These are phyloP conservation scores for Dianthus caryophyllus DNA, from an alignment of 148 eudicot genomes.

Conservation along the genomic window DNA sequence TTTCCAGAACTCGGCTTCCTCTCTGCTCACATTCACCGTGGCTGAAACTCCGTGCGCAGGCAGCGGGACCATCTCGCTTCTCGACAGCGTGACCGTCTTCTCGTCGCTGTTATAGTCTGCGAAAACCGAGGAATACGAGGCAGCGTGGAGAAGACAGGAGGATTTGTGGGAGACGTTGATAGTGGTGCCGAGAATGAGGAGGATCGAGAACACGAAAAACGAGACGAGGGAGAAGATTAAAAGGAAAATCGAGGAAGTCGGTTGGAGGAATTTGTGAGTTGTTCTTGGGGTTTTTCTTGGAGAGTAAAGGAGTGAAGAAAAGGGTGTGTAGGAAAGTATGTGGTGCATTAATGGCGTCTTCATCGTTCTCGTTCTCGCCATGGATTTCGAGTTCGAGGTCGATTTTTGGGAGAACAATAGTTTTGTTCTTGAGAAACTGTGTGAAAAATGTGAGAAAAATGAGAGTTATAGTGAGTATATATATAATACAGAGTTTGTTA, in stretches of 20 bases:
- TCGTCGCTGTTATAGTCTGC: neutral
- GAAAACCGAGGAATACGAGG: constrained; percentile 35
- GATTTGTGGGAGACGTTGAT: constrained; percentile 25
- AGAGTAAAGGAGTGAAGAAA: constrained; percentile 30
- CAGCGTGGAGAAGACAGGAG: constrained; percentile 5
- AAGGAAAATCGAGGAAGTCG: constrained; percentile 26
- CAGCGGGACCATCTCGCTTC: constrained; percentile 50
- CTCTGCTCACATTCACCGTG: constrained; percentile 27
- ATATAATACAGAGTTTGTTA: neutral
- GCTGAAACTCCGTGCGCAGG: constrained; percentile 36
- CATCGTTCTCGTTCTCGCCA: constrained; percentile 16
- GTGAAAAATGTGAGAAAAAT: neutral
- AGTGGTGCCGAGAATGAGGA: constrained; percentile 25
- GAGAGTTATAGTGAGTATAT: neutral
- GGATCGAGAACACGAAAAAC: constrained; percentile 28
- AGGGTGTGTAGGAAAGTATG: constrained; percentile 41
- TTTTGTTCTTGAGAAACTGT: neutral
- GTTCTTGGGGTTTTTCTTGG: constrained; percentile 41
- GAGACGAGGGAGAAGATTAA: constrained; percentile 36
- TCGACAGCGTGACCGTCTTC: constrained; percentile 23
- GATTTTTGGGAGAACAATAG: neutral
- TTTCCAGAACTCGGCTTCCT: constrained; percentile 48
- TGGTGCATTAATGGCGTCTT: constrained; percentile 24
- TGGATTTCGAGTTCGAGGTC: neutral
- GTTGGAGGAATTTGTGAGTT: constrained; percentile 25